Evolutionary conservation across 169 alveolate genomes (phyloP).

Genomic region (Plasmodium coatneyi): DNA sequence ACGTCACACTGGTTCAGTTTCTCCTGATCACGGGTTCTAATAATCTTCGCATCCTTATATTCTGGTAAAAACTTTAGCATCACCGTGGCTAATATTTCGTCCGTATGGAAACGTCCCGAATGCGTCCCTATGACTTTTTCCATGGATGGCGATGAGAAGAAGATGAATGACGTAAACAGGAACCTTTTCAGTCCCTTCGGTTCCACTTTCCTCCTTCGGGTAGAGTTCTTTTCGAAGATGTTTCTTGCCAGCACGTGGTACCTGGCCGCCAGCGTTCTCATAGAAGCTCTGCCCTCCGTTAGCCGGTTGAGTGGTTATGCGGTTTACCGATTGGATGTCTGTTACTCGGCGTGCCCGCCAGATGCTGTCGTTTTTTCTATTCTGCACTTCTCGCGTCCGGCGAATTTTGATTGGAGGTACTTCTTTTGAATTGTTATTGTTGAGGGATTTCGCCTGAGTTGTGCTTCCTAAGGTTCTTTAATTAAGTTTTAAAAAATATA

Average conservation of each 20-base stretch:
- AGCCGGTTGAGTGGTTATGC: background rate
- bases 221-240: background rate
- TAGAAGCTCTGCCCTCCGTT: background rate
- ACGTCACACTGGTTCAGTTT: slow-evolving; percentile 87
- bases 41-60: slow-evolving; percentile 82
- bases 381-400: background rate
- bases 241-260: slow-evolving; percentile 6
- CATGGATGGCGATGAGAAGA: slow-evolving; percentile 41
- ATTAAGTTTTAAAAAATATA: too few species aligned
- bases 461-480: background rate
- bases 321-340: background rate
- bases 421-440: background rate
- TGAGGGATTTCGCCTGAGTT: background rate
- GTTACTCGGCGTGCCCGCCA: background rate
- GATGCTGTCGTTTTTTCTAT: background rate
- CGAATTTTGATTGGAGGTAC: background rate
- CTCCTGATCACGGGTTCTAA: slow-evolving; percentile 91
- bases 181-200: background rate
- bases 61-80: slow-evolving; percentile 87
- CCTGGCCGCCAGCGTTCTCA: slow-evolving; percentile 20
- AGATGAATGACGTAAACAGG: slow-evolving; percentile 21
- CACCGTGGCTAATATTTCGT: slow-evolving; percentile 84
- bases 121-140: slow-evolving; percentile 81
- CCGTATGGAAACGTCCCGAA: slow-evolving; percentile 85
- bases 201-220: slow-evolving; percentile 9